A percentile compares a stretch with the other conserved stretches of the same genome.
These are phyloP conservation scores for Afroboletus lepidellus DNA, from an alignment of 1,284 basidiomycete genomes.

Conservation along the genomic window DNA sequence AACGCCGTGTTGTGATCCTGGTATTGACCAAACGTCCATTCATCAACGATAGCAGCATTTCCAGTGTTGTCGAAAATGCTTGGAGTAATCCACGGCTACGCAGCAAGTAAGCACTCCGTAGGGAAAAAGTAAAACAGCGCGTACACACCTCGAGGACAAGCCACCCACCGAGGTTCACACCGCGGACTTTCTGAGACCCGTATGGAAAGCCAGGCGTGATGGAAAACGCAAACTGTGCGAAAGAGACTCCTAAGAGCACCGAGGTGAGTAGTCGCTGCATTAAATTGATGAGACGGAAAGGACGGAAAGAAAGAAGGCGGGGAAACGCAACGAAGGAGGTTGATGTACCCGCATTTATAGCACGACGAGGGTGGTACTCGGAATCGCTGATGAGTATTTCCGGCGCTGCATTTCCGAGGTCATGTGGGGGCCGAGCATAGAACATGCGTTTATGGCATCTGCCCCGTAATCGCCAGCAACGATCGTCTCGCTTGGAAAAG, in stretches of 20 bases:
- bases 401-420: conserved; percentile 12
- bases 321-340: neutral
- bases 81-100: conserved; percentile 82
- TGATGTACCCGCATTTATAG: conserved; percentile 21
- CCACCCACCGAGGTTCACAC: conserved; percentile 70
- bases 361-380: neutral
- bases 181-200: conserved; percentile 49
- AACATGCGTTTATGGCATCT: conserved; percentile 4
- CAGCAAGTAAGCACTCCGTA: neutral
- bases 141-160: conserved; percentile 66
- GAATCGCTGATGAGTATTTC: conserved; percentile 8
- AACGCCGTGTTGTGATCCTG: conserved; percentile 52
- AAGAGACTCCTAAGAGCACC: conserved; percentile 17
- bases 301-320: neutral
- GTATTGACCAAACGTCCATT: conserved; percentile 80
- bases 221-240: conserved; percentile 19
- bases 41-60: conserved; percentile 60
- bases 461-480: neutral
- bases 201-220: conserved; percentile 47
- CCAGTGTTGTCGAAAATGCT: conserved; percentile 82
- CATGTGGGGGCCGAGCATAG: conserved; percentile 1
- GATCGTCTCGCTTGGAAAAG: neutral
- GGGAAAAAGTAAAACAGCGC: neutral
- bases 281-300: neutral
- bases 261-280: conserved; percentile 15